phyloP scores from a whole-genome alignment of 2,329 filamentous ascomycete genomes.

The Claviceps capensis region DNA sequence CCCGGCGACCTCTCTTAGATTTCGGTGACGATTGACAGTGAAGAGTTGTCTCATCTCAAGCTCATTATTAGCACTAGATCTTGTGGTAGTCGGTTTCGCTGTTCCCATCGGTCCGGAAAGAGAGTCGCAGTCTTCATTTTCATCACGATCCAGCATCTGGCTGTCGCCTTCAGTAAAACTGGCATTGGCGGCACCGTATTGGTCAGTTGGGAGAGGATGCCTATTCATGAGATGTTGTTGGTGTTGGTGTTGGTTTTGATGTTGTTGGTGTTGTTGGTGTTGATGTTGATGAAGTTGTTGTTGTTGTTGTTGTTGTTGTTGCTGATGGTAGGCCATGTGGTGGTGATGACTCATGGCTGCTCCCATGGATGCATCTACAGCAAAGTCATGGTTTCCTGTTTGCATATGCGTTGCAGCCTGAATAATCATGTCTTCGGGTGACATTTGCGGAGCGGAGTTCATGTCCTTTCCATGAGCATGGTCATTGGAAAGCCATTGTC shows the following conservation, averaged over 20 bases:
- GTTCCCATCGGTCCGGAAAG: constrained; percentile 29
- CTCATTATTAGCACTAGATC: constrained; percentile 67
- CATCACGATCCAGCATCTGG: constrained; percentile 47
- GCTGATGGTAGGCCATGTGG: constrained; percentile 25
- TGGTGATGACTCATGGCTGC: constrained; percentile 25
- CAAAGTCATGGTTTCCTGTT: constrained; percentile 33
- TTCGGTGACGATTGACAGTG: constrained; percentile 51
- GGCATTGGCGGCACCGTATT: constrained; percentile 31
- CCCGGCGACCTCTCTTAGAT: constrained; percentile 55
- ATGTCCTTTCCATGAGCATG: constrained; percentile 32
- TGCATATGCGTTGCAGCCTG: constrained; percentile 44
- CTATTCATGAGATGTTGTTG: constrained; percentile 28
- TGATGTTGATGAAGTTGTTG: background rate
- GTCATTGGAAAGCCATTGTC: constrained; percentile 36
- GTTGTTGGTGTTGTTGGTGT: background rate
- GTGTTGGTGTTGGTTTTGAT: constrained; percentile 5
- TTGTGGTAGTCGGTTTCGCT: constrained; percentile 43
- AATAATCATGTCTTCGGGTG: constrained; percentile 45
- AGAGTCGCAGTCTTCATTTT: constrained; percentile 43
- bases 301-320: too few species aligned
- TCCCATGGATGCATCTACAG: constrained; percentile 33
- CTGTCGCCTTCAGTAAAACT: constrained; percentile 45
- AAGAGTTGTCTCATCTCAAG: constrained; percentile 68
- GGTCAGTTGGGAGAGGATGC: constrained; percentile 41
- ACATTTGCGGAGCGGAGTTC: constrained; percentile 30